Base-by-base conservation (phyloP, 2,329 filamentous ascomycete species). In the Alternaria brassicicola region DNA sequence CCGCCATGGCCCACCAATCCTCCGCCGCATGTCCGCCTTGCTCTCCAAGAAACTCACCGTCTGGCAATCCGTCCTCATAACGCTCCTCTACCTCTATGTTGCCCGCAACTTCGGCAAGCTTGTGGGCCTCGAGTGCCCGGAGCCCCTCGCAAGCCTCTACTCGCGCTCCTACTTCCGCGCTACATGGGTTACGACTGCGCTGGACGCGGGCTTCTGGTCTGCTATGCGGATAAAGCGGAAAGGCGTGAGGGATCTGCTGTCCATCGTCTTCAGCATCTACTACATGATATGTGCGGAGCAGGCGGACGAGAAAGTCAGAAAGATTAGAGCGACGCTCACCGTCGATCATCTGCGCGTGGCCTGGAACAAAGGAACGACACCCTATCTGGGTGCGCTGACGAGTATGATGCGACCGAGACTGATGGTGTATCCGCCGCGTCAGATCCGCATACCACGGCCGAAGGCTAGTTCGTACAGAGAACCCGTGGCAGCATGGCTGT, bases 191-290 rank as follows among this genome's bases (percentile, higher is more conserved):
- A 88, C 95, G 52, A 99, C 95, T 0, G 95, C 93, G 0, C 80
- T 99, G 60, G 95, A 99, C 70, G 95, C 95, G 6, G 95, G 95
- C 1, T 99, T 97, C 78, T 99, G 95, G 95, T 97, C 93, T 0
- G 95, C 95, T 31, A 99, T 99, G 95, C 89, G 88, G 70, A 93
- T 99, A 63, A 86, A 86, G 55, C 83, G 83, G 46, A 93, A 90
- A 69, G 93, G 91, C 87, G 67, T 97, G 39, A 85, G 93, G 36
- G 93, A 98, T 74, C 74, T 97, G 13, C 86, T 90, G 9, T 93
- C 92, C 73, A 83, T 98, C 19, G 81, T 92, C 45, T 98, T 97
- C 77, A 91, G 91, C 0, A 74, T 90, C 10, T 99, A 97, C 78
- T 99, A 99, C 76, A 83, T 99, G 63, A 85, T 98, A 52, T 92